Evolutionary conservation across 2,329 filamentous ascomycete genomes (phyloP), one percentile per base, ranked within the genome.

Genomic region (Microcyclospora tardicrescens): DNA sequence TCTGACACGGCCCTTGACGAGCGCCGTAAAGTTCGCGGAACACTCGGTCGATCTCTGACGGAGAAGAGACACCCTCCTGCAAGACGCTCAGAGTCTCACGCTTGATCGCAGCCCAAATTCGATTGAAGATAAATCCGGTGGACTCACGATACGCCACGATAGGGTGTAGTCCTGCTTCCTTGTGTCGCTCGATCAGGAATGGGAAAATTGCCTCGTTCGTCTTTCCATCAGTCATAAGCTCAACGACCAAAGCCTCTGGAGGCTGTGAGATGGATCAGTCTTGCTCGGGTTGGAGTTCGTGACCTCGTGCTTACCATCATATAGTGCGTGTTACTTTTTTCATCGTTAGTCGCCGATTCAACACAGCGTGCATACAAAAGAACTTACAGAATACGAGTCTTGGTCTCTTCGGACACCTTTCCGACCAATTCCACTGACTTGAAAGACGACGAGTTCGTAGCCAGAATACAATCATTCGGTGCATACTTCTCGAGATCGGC

Each of bases 81-180:
- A 75, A 44, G 9, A 74, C 68, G 0, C 52, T 62, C 37, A 75
- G 43, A 0, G 56, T 53, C 45, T 75, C 71, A 2, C 71, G 60
- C 51, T 75, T 74, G 12, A 75, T 60, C 0, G 71, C 71, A 0
- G 71, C 72, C 71, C 71, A 75, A 0, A 75, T 51, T 0, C 71
- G 65, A 38, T 75, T 74, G 47, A 72, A 70, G 28, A 75, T 67
- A 43, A 74, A 68, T 0, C 71, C 66, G 0, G 69, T 71, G 0
- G 68, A 71, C 43, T 73, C 64, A 35, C 64, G 66, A 6, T 58
- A 47, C 0, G 68, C 67, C 4, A 60, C 49, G 15, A 63, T 61
- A 0, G 68, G 68, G 2, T 57, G 48, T 27, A 63, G 61, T 0
- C 61, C 68, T 2, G 57, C 60, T n/a, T 64, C 62, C 14, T 49